Evolutionary conservation across 164 flowering plant genomes (phyloP).

Genomic region (Magnolia kwangsiensis): DNA sequence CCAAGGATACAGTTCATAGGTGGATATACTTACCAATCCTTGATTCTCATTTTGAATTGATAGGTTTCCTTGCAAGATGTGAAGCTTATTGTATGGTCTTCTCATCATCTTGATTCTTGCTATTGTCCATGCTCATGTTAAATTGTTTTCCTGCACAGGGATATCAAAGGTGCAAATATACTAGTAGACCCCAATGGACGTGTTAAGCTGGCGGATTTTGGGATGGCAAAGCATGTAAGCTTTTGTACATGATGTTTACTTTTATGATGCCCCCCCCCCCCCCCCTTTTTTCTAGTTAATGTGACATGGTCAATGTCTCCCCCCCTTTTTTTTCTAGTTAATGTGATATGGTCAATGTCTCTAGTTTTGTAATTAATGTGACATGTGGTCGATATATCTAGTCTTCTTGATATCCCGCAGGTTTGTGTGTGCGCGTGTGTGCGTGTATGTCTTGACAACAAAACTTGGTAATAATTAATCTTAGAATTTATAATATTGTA

Average conservation of each 20-base stretch:
- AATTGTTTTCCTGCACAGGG: constrained; percentile 41
- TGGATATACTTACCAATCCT: constrained; percentile 15
- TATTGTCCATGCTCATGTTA: neutral
- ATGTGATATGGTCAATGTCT: too few species aligned
- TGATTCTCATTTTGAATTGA: neutral
- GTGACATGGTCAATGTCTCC: too few species aligned
- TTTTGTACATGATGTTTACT: constrained; percentile 1
- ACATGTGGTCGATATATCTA: too few species aligned
- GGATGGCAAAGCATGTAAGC: constrained; percentile 93
- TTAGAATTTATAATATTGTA: too few species aligned
- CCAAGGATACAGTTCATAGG: constrained; percentile 84
- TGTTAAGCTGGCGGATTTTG: constrained; percentile 79
- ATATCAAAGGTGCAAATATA: constrained; percentile 94
- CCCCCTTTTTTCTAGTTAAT: too few species aligned
- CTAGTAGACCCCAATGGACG: constrained; percentile 93
- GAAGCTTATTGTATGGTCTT: neutral
- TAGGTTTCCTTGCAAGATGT: neutral
- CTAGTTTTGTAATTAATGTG: too few species aligned
- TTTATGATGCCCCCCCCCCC: too few species aligned
- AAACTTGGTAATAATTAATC: too few species aligned
- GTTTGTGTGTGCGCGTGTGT: too few species aligned
- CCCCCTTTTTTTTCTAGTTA: too few species aligned
- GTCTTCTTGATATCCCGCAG: too few species aligned
- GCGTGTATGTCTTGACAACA: too few species aligned
- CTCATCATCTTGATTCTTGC: neutral